These are phyloP conservation scores for Marvania coccoides DNA, from an alignment of 139 green algal species.

Conservation along the genomic window DNA sequence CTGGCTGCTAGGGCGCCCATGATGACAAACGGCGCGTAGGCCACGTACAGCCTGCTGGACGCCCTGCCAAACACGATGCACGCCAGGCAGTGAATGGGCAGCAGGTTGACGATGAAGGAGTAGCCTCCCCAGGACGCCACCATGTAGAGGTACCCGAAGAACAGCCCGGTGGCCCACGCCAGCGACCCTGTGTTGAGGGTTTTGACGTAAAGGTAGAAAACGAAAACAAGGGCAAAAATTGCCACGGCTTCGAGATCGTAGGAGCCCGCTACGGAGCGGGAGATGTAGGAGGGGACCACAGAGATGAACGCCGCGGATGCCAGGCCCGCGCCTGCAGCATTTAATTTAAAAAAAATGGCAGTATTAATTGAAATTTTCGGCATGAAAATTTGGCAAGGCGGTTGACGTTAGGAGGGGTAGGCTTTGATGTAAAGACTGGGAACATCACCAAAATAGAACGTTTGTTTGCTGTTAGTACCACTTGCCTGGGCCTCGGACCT, in stretches of 20 bases:
- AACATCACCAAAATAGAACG: too few relatives aligned
- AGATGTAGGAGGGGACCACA: constrained; percentile 88
- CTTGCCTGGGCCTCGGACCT: constrained; percentile 38
- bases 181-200: constrained; percentile 40
- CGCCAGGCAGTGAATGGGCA: constrained; percentile 89
- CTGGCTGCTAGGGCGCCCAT: constrained; percentile 67
- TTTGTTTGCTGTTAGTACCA: too few relatives aligned
- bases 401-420: too few relatives aligned
- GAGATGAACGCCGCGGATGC: constrained; percentile 76
- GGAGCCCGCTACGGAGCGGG: constrained; percentile 71
- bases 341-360: too few relatives aligned
- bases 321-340: constrained; percentile 73
- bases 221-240: constrained; percentile 86
- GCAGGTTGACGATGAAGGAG: constrained; percentile 97
- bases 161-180: constrained; percentile 57
- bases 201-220: constrained; percentile 89
- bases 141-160: constrained; percentile 83
- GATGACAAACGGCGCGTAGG: constrained; percentile 73
- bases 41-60: constrained; percentile 65
- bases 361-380: too few relatives aligned
- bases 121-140: constrained; percentile 91
- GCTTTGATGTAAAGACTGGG: too few relatives aligned
- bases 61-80: constrained; percentile 63
- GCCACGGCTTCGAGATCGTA: constrained; percentile 90
- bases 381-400: too few relatives aligned